Percentiles rank a stretch among this genome's conserved stretches.
These are phyloP conservation scores for Cytospora schulzeri DNA, from an alignment of 2,329 filamentous ascomycete species.

Conservation along the genomic window DNA sequence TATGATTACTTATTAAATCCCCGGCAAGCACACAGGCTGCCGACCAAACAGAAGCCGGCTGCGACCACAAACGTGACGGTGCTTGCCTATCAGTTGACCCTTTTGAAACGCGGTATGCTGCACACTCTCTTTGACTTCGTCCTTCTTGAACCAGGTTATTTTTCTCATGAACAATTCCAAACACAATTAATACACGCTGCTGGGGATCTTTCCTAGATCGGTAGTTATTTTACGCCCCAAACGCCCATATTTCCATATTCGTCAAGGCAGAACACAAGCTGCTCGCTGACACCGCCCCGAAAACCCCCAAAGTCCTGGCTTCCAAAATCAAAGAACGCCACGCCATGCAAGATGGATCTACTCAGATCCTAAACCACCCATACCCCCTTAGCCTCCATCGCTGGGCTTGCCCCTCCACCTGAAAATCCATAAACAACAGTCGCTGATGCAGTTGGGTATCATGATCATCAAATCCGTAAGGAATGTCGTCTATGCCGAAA, in stretches of 20 bases:
- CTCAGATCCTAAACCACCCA: slow-evolving; percentile 5
- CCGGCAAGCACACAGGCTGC: slow-evolving; percentile 10
- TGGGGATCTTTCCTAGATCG: slow-evolving; percentile 10
- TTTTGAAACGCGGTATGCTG: slow-evolving; percentile 6
- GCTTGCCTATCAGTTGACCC: slow-evolving; percentile 1
- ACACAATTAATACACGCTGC: slow-evolving; percentile 15
- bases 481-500: slow-evolving; percentile 47
- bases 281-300: slow-evolving; percentile 7
- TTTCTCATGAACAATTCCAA: slow-evolving; percentile 16
- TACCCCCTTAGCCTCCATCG: background rate
- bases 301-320: background rate
- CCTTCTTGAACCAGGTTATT: background rate
- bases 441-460: slow-evolving; percentile 59
- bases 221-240: slow-evolving; percentile 14
- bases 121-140: slow-evolving; percentile 3
- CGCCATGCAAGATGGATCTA: slow-evolving; percentile 25
- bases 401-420: slow-evolving; percentile 17
- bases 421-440: slow-evolving; percentile 37
- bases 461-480: slow-evolving; percentile 46
- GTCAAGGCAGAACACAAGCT: slow-evolving; percentile 9
- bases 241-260: slow-evolving; percentile 15
- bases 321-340: slow-evolving; percentile 24
- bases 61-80: background rate
- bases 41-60: slow-evolving; percentile 1
- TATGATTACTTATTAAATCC: slow-evolving; percentile 29